A percentile compares a stretch with the other conserved stretches of the same genome.
phyloP scores from a whole-genome alignment of 2,329 filamentous ascomycete genomes.

The Fusarium incarnatum region DNA sequence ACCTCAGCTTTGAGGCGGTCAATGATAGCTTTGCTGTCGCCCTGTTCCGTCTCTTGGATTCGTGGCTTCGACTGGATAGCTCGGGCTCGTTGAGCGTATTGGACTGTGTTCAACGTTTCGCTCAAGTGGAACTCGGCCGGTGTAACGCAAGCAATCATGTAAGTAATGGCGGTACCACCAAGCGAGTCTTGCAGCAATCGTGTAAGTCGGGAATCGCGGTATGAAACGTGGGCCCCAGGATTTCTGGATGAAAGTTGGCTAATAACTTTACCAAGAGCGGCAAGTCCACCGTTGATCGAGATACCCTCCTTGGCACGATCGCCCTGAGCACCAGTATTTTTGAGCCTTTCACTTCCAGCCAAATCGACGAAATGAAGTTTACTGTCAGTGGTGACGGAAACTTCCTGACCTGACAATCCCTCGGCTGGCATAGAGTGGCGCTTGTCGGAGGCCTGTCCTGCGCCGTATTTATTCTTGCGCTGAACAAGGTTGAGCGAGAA shows the following conservation, averaged over 20 bases:
- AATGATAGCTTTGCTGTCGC: conserved; percentile 93
- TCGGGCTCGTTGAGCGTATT: conserved; percentile 95
- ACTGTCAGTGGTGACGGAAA: conserved; percentile 89
- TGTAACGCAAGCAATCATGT: conserved; percentile 99
- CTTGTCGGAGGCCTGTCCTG: conserved; percentile 75
- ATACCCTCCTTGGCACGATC: conserved; percentile 96
- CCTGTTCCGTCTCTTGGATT: conserved; percentile 93
- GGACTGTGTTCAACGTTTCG: conserved; percentile 96
- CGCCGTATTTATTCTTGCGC: conserved; percentile 72
- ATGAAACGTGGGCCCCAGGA: conserved; percentile 90
- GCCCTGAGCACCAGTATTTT: conserved; percentile 95
- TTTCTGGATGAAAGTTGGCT: conserved; percentile 94
- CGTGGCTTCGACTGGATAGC: conserved; percentile 98
- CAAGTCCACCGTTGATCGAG: conserved; percentile 96
- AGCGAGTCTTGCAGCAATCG: conserved; percentile 95
- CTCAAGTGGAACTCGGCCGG: conserved; percentile 97
- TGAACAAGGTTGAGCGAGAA: conserved; percentile 95
- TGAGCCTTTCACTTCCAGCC: conserved; percentile 94
- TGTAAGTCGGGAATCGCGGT: conserved; percentile 97
- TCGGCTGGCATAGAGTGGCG: conserved; percentile 89
- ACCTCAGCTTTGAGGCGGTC: conserved; percentile 95
- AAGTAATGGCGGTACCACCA: conserved; percentile 96
- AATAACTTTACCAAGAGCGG: conserved; percentile 96
- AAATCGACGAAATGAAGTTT: conserved; percentile 99
- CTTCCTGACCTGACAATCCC: conserved; percentile 73